These are phyloP conservation scores for Fusarium graminum DNA, from an alignment of 2,329 filamentous ascomycete species.

Conservation along the genomic window DNA sequence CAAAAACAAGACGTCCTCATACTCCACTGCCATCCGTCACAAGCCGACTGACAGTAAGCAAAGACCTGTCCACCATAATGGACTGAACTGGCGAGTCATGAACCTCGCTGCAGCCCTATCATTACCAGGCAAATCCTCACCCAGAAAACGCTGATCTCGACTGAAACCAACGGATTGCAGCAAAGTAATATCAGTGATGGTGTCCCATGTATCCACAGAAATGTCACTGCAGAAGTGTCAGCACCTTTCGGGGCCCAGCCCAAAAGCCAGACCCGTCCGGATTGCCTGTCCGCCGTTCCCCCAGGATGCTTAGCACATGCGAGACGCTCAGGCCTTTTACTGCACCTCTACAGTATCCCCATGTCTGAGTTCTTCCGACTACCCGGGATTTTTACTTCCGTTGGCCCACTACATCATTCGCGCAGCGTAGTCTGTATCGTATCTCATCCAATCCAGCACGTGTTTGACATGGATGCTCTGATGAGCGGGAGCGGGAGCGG, in stretches of 20 bases:
- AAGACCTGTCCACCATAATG: neutral
- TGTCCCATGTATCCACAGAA: neutral
- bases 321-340: neutral
- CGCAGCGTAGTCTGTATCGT: neutral
- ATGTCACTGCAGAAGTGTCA: neutral
- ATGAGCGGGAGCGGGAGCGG: too few species aligned
- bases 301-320: neutral
- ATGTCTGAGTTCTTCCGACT: conserved; percentile 12
- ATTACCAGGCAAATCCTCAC: neutral
- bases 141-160: neutral
- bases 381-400: neutral
- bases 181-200: neutral
- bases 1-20: neutral
- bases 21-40: conserved; percentile 23
- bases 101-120: neutral
- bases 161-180: neutral
- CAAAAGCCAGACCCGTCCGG: neutral
- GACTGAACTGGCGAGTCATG: neutral
- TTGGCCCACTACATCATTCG: neutral
- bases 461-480: neutral
- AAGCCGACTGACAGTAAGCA: conserved; percentile 8
- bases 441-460: neutral
- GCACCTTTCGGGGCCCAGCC: neutral
- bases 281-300: neutral
- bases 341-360: neutral